Evolutionary conservation across 192 early-diverging fungal genomes (phyloP).

Genomic region (Paraglomus occultum): DNA sequence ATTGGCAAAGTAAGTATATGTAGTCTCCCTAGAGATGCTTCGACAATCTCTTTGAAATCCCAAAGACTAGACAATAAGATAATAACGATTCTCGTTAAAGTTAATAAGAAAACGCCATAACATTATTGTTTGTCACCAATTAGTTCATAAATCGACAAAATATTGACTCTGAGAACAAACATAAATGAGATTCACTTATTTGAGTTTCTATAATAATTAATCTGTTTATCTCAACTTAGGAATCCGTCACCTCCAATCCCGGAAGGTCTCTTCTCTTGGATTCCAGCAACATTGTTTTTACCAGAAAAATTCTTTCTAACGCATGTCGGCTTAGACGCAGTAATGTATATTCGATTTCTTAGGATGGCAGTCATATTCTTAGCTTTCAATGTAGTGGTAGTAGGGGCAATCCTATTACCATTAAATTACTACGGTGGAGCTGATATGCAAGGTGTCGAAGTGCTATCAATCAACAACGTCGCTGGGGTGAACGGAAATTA

Average conservation of each 20-base stretch:
- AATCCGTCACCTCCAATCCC: constrained; percentile 51
- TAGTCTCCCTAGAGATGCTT: neutral
- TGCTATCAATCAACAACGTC: constrained; percentile 49
- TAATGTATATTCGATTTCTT: constrained; percentile 62
- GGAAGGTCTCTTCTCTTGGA: constrained; percentile 48
- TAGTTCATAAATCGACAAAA: neutral
- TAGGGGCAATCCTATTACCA: constrained; percentile 48
- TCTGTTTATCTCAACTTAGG: constrained; percentile 30
- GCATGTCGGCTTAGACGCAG: constrained; percentile 58
- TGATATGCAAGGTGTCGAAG: constrained; percentile 20
- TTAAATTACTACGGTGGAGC: constrained; percentile 44
- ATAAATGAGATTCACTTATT: neutral
- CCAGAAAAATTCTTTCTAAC: constrained; percentile 52
- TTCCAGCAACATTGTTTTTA: constrained; percentile 41
- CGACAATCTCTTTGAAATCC: neutral
- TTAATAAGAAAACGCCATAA: too few relatives aligned
- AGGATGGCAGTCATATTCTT: constrained; percentile 57
- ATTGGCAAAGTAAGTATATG: constrained; percentile 39
- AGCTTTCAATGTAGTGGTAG: constrained; percentile 39
- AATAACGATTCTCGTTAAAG: too few relatives aligned
- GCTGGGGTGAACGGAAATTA: constrained; percentile 25
- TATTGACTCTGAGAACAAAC: neutral
- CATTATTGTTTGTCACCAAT: neutral
- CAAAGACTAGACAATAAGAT: neutral
- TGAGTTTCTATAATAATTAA: neutral